Conservation (phyloP, 2,329 filamentous ascomycete species). For the Fusarium sp. region DNA sequence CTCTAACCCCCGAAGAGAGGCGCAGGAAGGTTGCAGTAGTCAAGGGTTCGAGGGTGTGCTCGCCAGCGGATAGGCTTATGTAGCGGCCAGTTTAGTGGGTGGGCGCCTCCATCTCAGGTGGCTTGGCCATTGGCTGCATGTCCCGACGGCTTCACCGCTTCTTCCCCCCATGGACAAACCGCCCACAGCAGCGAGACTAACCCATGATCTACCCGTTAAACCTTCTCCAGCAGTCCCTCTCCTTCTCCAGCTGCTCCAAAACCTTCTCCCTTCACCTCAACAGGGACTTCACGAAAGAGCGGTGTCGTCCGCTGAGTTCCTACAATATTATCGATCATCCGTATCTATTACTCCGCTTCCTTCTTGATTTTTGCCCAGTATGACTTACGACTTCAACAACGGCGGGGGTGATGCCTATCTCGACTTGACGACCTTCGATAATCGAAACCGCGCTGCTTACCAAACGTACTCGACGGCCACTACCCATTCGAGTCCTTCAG, state of each 20-base stretch:
- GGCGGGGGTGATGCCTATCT: conserved; percentile 68
- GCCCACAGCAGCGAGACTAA: conserved; percentile 41
- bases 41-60: conserved; percentile 33
- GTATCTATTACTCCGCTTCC: conserved; percentile 47
- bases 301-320: conserved; percentile 55
- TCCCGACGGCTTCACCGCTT: conserved; percentile 54
- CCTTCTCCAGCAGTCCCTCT: conserved; percentile 43
- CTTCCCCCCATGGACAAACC: conserved; percentile 50
- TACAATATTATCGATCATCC: conserved; percentile 51
- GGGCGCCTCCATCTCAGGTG: conserved; percentile 43
- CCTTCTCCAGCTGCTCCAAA: conserved; percentile 45
- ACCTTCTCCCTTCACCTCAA: conserved; percentile 46
- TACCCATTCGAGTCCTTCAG: conserved; percentile 49
- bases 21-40: conserved; percentile 40
- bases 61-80: conserved; percentile 42
- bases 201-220: conserved; percentile 43
- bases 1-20: conserved; percentile 25
- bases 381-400: conserved; percentile 71
- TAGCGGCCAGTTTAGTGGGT: conserved; percentile 42
- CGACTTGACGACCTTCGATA: conserved; percentile 68
- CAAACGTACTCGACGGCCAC: conserved; percentile 45
- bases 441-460: conserved; percentile 64
- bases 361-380: conserved; percentile 53
- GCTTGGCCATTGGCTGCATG: conserved; percentile 51
- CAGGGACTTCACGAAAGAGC: conserved; percentile 55